Evolutionary conservation across 192 early-diverging fungal genomes (phyloP).

Genomic region (Backusella australiensis): DNA sequence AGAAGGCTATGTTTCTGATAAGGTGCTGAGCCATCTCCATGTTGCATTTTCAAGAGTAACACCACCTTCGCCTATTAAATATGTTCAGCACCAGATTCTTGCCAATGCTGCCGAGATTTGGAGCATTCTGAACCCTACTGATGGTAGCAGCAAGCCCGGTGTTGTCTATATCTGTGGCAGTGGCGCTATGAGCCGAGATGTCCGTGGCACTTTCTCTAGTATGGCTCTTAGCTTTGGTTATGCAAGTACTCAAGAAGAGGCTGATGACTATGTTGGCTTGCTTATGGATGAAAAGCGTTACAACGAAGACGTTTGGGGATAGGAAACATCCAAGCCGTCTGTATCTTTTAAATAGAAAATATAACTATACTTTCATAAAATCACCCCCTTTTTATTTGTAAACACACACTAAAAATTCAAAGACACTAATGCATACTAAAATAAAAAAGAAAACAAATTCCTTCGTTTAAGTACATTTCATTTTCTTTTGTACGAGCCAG

Average conservation of each 20-base stretch:
- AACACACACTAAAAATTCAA: no score
- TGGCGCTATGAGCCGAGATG: constrained; percentile 31
- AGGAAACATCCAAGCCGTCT: no score
- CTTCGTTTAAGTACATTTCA: no score
- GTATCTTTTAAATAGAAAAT: no score
- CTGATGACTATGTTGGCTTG: constrained; percentile 13
- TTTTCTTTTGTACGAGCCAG: no score
- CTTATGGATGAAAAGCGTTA: constrained; percentile 24
- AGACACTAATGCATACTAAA: no score
- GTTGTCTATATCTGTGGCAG: constrained; percentile 29
- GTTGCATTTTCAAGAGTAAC: constrained; percentile 63
- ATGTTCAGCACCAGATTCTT: constrained; percentile 33
- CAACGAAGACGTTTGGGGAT: constrained; percentile 36
- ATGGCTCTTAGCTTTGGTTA: constrained; percentile 18
- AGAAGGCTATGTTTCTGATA: constrained; percentile 41
- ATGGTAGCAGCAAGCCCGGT: neutral
- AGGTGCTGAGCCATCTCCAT: constrained; percentile 56
- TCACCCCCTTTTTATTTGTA: no score
- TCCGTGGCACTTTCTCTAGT: constrained; percentile 21
- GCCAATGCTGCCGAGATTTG: constrained; percentile 21
- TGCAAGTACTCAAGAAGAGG: constrained; percentile 18
- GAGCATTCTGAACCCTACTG: constrained; percentile 1
- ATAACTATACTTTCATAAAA: no score
- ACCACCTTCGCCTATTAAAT: constrained; percentile 10
- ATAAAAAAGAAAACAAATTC: no score